Percentiles rank a stretch among this genome's conserved stretches.
Conservation (phyloP, 176 grass and related monocot species). For the Aegilops umbellulata region DNA sequence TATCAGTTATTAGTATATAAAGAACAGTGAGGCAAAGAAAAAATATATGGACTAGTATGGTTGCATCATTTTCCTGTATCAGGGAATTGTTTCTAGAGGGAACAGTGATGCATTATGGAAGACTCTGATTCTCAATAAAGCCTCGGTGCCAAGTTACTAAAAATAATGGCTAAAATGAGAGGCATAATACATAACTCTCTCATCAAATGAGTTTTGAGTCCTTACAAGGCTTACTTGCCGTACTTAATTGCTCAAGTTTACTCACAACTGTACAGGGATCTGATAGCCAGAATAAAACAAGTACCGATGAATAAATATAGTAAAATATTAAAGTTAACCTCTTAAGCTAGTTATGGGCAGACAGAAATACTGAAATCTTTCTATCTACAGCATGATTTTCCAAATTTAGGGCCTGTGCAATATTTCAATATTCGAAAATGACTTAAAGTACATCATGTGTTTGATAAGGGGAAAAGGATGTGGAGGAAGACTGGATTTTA, state of each 20-base stretch:
- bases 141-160: not conserved
- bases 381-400: not conserved
- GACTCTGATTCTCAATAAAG: not conserved
- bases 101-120: not conserved
- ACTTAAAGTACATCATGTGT: not conserved
- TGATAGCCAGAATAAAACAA: constrained; percentile 8
- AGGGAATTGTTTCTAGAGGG: not conserved
- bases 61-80: not conserved
- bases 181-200: not conserved
- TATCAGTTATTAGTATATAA: not conserved
- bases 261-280: not conserved
- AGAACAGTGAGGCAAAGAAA: not conserved
- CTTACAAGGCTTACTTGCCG: not conserved
- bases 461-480: not conserved
- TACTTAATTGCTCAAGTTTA: not conserved
- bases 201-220: not conserved
- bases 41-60: not conserved
- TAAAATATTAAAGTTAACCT: not conserved
- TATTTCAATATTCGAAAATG: not conserved
- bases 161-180: constrained; percentile 1
- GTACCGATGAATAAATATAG: not conserved
- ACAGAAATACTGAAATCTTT: not conserved
- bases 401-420: not conserved
- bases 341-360: not conserved
- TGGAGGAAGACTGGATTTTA: not conserved